Base-by-base conservation (phyloP, 495 filamentous ascomycete genomes). In the Daldinia childiae region DNA sequence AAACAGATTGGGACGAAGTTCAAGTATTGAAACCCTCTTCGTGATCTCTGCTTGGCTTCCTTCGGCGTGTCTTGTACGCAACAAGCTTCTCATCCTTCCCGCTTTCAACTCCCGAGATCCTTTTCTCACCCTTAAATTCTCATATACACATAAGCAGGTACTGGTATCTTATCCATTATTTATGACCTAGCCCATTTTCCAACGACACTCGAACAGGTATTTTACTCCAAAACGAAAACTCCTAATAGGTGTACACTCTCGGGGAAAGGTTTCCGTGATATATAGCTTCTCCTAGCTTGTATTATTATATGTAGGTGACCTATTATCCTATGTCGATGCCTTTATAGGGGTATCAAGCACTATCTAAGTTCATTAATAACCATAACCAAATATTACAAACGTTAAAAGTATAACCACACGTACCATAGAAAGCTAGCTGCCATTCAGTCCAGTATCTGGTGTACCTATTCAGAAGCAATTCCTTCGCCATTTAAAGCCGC, bases 381-480 rank as follows among this genome's bases (percentile, higher is more conserved):
- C 19, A 14, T 0, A 58, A 6, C 15, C 24, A 45, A 30, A 4
- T 24, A 19, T 8, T 6, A 17, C 1, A 41, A 17, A 7, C 4
- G 39, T 4, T 9, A 21, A 21, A 4, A 24, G 7, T 12, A 8
- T 45, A 11, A 2, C 0, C 4, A 0, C 19, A 24, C 19, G 3
- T 24, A 48, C 43, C 43, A 11, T 24, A 21, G n/a, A 45, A 17
- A 3, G n/a, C n/a, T 21, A 45, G n/a, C 3, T 21, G 17, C 6
- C n/a, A 45, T 21, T 5, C 6, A 11, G 41, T 57, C 38, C 12
- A 21, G 6, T 9, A 12, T 29, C 5, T 50, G 8, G 4, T 1
- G 9, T 32, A 74, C 64, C 39, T 68, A 74, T 63, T 51, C 26
- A 5, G 68, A 68, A 24, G 56, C 41, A 29, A 66, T 64, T 3